Base-by-base conservation (phyloP, 2,329 filamentous ascomycete species). In the Calonectria henricotiae region DNA sequence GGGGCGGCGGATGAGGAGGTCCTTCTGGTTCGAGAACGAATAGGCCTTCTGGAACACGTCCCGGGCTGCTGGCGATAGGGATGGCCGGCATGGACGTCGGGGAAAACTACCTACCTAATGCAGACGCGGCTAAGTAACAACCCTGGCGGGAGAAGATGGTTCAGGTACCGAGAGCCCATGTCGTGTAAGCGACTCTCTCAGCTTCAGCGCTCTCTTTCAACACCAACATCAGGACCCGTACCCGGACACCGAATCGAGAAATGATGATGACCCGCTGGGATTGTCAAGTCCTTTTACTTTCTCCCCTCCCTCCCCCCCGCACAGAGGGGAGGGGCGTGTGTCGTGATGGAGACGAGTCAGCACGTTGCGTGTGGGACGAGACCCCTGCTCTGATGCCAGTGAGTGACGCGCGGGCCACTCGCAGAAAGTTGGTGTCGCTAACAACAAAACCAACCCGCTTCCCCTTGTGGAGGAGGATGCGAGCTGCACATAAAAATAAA, bases 61-160 rank as follows among this genome's bases (percentile, higher is more conserved):
- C 27, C 27, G 62, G 37, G 37, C n/a, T 49, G 35, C 49, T 44
- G 15, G 62, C 63, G 35, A 43, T 44, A 54, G 49, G 35, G 5
- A 17, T 13, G 11, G 35, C 35, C 25, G 60, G 32, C 64, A 66
- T 60, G 67, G 67, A 39, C 39, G n/a, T 35, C 9, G 23, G 32
- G 27, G 25, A 20, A 27, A 68, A 62, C 20, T 55, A 69, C 67
- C 67, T 69, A 54, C 67, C 67, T 69, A 69, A 65, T 65, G 46
- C 51, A 58, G 51, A 39, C 51, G 32, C 51, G 35, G 51, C 51
- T 58, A 54, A 62, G 27, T 5, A 30, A 30, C 46, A 55, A 39
- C 12, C 32, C 47, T 39, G 8, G 23, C 49, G 37, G 62, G 47
- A 37, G 23, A 37, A 47, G 25, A 39, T 27, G 30, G 17, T 35